Percentiles rank a stretch among this genome's conserved stretches.
These are phyloP conservation scores for Pleurotus tuoliensis DNA, from an alignment of 768 basidiomycete genomes.

Conservation along the genomic window DNA sequence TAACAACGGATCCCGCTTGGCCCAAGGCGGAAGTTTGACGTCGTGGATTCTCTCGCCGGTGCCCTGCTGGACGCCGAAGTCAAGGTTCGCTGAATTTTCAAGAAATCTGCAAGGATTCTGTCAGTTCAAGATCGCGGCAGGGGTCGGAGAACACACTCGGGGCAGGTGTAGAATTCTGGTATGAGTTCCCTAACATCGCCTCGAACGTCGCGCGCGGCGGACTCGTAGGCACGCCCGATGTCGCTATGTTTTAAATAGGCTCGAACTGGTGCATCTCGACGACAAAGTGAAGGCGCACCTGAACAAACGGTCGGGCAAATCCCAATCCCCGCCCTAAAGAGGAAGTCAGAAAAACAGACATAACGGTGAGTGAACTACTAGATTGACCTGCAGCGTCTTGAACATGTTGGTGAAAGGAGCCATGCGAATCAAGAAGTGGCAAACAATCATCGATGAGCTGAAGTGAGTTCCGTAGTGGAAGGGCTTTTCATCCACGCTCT, in stretches of 20 bases:
- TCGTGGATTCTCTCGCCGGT: slow-evolving; percentile 80
- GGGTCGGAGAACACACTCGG: slow-evolving; percentile 45
- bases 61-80: slow-evolving; percentile 72
- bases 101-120: slow-evolving; percentile 56
- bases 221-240: slow-evolving; percentile 75
- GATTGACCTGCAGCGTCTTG: slow-evolving; percentile 66
- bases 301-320: slow-evolving; percentile 85
- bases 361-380: background rate
- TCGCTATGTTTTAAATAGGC: slow-evolving; percentile 41
- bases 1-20: slow-evolving; percentile 74
- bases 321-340: slow-evolving; percentile 79
- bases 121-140: background rate
- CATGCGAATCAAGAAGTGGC: slow-evolving; percentile 87
- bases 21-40: slow-evolving; percentile 90
- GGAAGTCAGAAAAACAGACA: background rate
- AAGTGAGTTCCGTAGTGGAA: slow-evolving; percentile 96
- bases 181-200: slow-evolving; percentile 94
- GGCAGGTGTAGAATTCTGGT: slow-evolving; percentile 83
- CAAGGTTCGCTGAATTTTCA: slow-evolving; percentile 73
- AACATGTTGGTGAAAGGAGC: slow-evolving; percentile 94
- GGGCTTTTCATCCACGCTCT: slow-evolving; percentile 80
- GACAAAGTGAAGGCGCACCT: slow-evolving; percentile 37
- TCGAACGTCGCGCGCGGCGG: slow-evolving; percentile 79
- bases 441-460: slow-evolving; percentile 95
- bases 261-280: background rate